Evolutionary conservation across 805 yeast species (phyloP).

Genomic region (Yarrowia divulgata): DNA sequence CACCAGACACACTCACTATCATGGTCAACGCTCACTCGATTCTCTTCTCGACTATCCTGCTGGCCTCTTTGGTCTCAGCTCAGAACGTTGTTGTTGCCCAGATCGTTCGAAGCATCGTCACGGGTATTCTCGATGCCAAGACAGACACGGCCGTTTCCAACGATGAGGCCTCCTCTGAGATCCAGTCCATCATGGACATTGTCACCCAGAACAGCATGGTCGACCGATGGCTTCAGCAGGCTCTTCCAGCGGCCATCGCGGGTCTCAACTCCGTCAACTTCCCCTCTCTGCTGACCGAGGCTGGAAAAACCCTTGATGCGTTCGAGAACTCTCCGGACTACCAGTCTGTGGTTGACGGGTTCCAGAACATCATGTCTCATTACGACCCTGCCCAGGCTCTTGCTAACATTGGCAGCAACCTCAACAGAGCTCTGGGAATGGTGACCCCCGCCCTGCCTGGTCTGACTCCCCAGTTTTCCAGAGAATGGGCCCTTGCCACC

Average conservation of each 20-base stretch:
- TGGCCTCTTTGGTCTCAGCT: conserved; percentile 1
- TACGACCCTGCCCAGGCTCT: conserved; percentile 3
- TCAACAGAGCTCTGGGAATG: neutral
- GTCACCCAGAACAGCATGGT: conserved; percentile 21
- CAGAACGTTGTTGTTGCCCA: neutral
- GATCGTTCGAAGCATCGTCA: neutral
- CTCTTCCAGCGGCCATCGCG: neutral
- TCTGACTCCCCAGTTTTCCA: conserved; percentile 2
- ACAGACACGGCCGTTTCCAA: neutral
- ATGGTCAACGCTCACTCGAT: neutral
- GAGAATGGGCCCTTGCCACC: neutral
- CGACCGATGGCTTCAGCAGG: neutral
- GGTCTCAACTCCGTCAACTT: conserved; percentile 14
- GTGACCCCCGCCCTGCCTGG: neutral
- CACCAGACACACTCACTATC: too few relatives aligned
- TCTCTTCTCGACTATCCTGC: neutral
- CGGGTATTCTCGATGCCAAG: neutral
- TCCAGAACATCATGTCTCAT: neutral
- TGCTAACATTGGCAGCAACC: neutral
- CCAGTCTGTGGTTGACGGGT: neutral
- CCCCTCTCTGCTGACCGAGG: conserved; percentile 2
- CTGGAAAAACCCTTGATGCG: neutral
- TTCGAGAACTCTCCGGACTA: conserved; percentile 10
- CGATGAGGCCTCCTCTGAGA: neutral
- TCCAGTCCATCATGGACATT: conserved; percentile 14